Base-by-base conservation (phyloP, 75 land plant species). In the Azolla pinnata region DNA sequence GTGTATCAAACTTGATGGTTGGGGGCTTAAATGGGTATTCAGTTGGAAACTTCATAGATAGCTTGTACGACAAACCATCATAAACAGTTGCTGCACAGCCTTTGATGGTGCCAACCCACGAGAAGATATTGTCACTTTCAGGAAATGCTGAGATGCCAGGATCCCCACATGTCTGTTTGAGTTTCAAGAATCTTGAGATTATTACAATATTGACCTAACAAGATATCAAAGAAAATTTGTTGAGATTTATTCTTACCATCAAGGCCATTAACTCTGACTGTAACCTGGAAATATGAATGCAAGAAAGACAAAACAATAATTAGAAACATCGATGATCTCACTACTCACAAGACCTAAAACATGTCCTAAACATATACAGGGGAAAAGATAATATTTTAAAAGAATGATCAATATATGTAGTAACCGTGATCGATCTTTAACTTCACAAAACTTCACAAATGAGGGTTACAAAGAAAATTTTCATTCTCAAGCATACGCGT, bases 21-120 rank as follows among this genome's bases (percentile, higher is more conserved):
- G 93, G 93, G 12, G 93, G 83, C 76, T 88, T 88, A 66, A 88
- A 88, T 25, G 93, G 93, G 50, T 88, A 88, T 9, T 88, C 87
- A 19, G 74, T 34, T 1, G 93, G 93, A 57, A 83, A 88, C 1
- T 57, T 59, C 26, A 88, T 58, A 1, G 88, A 76, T 23, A 88
- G 75, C 60, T 84, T 88, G 68, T 81, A 88, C 2, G 81, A 74
- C 42, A 88, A 65, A 44, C 87, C 87, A 48, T 88, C 93, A 31
- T 81, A 88, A 21, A 72, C 63, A 30, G 93, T 88, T 52, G 75
- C 79, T 33, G 68, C 75, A 26, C 93, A 69, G 29, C 93, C 93
- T 19, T 79, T 79, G 27, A 88, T 88, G 2, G 93, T 88, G 27
- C 93, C 93, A 67, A 81, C 68, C 93, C 93, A 88, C 17, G 80